Evolutionary conservation across 1,284 basidiomycete genomes (phyloP), one percentile per base, ranked within the genome.

Genomic region (Heimioporus retisporus): DNA sequence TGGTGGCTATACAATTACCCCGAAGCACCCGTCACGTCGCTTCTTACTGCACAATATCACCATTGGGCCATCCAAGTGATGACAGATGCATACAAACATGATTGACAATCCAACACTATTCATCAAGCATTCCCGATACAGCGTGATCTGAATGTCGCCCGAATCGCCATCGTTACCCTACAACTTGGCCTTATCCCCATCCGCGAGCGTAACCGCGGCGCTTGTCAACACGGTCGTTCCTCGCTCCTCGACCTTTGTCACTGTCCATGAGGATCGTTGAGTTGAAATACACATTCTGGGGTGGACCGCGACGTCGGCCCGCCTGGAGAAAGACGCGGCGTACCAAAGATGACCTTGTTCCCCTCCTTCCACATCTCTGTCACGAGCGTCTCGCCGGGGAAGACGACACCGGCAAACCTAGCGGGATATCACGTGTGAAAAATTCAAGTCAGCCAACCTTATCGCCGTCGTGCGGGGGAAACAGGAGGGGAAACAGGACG

Each of bases 331-430:
- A 16, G 46, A 63, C 40, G 54, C 23, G 1, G 86, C 93, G 77
- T 78, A 96, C 94, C 85, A 81, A 99, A 99, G 70, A 98, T 90
- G 70, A 99, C 92, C 82, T 93, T 98, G 75, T 89, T 82, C 23
- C 93, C 95, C 75, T 98, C 96, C 80, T 97, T 98, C 97, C 97
- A 99, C 96, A 98, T 98, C 79, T 95, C 90, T 0, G 96, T 98
- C 23, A 96, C 84, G 57, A 98, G 86, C 1, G 97, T 99, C 84
- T 99, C 96, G 15, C 97, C 97, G 7, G 97, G 97, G 78, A 93
- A 97, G 44, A 99, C 96, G 10, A 93, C 89, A n/a, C 94, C 95
- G 0, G 92, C 88, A 79, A 97, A 96, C 63, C 93, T 93, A 65
- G 31, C n/a, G 48, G 18, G 57, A n/a, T 19, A 40, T 15, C 23